Percentiles rank a stretch among this genome's conserved stretches.
phyloP scores from a whole-genome alignment of 371 early-diverging fungal genomes.

The Mortierella polycephala region DNA sequence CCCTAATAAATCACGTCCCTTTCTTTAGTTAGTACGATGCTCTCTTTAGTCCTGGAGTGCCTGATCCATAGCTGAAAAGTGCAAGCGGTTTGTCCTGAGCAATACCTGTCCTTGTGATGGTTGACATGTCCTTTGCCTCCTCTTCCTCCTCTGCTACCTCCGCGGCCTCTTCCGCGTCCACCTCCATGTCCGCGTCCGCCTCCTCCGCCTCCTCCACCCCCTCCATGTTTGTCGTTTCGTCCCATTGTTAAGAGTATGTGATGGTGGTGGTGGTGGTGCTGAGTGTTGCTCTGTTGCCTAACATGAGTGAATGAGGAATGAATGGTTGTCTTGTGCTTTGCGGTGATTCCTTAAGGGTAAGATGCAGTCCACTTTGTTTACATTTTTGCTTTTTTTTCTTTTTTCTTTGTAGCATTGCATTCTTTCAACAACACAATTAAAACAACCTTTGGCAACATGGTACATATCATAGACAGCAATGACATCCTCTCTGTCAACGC shows the following conservation, averaged over 20 bases:
- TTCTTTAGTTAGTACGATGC: background rate
- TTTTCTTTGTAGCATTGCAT: background rate
- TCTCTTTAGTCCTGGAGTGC: no score
- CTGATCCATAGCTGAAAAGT: no score
- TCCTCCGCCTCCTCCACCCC: constrained; percentile 23
- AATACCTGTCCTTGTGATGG: constrained; percentile 51
- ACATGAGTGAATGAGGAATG: background rate
- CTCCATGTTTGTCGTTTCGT: constrained; percentile 47
- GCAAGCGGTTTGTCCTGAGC: no score
- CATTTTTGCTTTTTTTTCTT: constrained; percentile 11
- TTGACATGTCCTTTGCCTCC: constrained; percentile 29
- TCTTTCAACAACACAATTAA: background rate
- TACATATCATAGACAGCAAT: background rate
- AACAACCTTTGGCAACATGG: constrained; percentile 4
- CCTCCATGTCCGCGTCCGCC: constrained; percentile 50
- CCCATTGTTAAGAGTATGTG: constrained; percentile 25
- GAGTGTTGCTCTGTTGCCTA: background rate
- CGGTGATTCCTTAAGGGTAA: constrained; percentile 11
- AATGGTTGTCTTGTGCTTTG: background rate
- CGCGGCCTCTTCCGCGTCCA: constrained; percentile 51
- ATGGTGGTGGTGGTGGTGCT: background rate
- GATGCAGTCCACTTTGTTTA: constrained; percentile 11
- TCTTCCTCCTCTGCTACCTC: constrained; percentile 51
- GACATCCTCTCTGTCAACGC: no score
- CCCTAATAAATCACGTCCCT: constrained; percentile 14